phyloP scores from a whole-genome alignment of 2,329 filamentous ascomycete genomes.

The Fusarium dlaminii region DNA sequence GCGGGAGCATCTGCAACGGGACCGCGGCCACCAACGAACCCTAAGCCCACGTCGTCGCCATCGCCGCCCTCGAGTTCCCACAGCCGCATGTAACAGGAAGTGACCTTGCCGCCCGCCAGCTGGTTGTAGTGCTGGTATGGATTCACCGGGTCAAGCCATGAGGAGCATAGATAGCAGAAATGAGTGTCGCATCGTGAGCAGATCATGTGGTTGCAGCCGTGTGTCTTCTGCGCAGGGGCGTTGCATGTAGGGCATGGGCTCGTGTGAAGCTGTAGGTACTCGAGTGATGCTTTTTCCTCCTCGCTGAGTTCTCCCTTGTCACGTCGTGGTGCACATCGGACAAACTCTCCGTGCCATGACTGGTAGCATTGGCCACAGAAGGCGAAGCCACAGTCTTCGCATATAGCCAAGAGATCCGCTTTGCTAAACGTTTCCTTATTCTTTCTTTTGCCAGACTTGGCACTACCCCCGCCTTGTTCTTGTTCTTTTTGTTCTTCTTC shows the following conservation, averaged over 20 bases:
- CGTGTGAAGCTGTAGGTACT: slow-evolving; percentile 84
- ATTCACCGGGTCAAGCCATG: slow-evolving; percentile 83
- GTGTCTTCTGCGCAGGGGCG: slow-evolving; percentile 86
- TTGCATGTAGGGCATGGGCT: slow-evolving; percentile 90
- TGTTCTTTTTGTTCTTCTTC: slow-evolving; percentile 51
- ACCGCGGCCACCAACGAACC: slow-evolving; percentile 52
- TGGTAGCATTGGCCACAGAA: slow-evolving; percentile 78
- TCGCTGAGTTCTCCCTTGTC: slow-evolving; percentile 76
- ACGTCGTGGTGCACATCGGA: slow-evolving; percentile 72
- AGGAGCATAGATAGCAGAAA: slow-evolving; percentile 93
- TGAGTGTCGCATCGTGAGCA: slow-evolving; percentile 90
- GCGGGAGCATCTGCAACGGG: slow-evolving; percentile 23
- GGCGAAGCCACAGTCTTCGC: slow-evolving; percentile 87
- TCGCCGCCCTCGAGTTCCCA: slow-evolving; percentile 93
- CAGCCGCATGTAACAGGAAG: slow-evolving; percentile 81
- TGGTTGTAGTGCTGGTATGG: slow-evolving; percentile 92
- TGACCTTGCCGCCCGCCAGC: slow-evolving; percentile 59
- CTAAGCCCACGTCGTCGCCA: slow-evolving; percentile 61
- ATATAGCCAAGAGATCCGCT: slow-evolving; percentile 79
- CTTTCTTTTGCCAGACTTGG: slow-evolving; percentile 32
- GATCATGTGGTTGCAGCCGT: slow-evolving; percentile 97
- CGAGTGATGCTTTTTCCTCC: slow-evolving; percentile 86
- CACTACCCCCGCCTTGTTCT: slow-evolving; percentile 37
- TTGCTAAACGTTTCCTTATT: slow-evolving; percentile 50
- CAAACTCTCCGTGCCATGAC: slow-evolving; percentile 93